Evolutionary conservation across 73 alveolate genomes (phyloP).

Genomic region (Paramecium caudatum): DNA sequence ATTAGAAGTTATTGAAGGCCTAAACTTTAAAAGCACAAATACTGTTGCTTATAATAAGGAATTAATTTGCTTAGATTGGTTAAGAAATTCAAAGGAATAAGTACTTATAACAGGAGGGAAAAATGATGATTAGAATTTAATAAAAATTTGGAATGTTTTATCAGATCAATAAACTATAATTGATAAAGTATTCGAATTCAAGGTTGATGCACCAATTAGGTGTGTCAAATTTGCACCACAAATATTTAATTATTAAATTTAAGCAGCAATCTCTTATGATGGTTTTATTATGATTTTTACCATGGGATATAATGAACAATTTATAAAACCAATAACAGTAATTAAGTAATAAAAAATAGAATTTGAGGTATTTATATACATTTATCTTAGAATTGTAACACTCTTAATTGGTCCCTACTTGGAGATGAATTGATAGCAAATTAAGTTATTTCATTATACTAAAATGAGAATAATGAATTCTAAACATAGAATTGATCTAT

Average conservation of each 20-base stretch:
- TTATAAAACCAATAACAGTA: not conserved
- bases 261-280: not conserved
- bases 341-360: not conserved
- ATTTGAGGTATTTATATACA: not conserved
- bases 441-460: not conserved
- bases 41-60: conserved; percentile 15
- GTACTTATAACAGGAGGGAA: not conserved
- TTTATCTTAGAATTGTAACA: not conserved
- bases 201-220: not conserved
- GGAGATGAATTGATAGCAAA: conserved; percentile 25
- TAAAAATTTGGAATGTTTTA: conserved; percentile 12
- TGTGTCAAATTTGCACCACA: conserved; percentile 30
- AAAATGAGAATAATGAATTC: not conserved
- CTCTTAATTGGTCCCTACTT: not conserved
- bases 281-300: not conserved
- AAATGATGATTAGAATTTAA: not conserved
- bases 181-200: not conserved
- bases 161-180: conserved; percentile 24
- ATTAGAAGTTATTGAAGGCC: conserved; percentile 8
- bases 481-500: not conserved
- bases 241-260: not conserved
- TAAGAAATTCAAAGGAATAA: not conserved
- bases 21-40: not conserved
- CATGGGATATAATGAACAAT: not conserved
- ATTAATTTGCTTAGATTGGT: conserved; percentile 33